Percentiles rank a stretch among this genome's conserved stretches.
Conservation (phyloP, 177 flowering plant genomes). For the Telopea speciosissima region DNA sequence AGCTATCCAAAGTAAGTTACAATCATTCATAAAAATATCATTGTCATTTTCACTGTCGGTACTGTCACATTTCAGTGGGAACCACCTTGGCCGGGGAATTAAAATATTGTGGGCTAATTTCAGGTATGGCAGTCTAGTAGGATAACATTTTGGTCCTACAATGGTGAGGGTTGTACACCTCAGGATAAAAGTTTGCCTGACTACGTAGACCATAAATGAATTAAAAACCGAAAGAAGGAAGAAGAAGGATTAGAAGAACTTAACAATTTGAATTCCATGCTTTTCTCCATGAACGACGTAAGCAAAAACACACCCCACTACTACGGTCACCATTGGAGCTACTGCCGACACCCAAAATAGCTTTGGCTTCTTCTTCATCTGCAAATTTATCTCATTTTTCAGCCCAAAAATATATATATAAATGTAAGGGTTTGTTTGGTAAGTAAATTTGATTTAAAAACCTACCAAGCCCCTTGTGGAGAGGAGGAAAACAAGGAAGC, state of each 20-base stretch:
- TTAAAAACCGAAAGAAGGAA: neutral
- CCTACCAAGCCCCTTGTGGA: slow-evolving; percentile 50
- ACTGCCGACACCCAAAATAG: slow-evolving; percentile 79
- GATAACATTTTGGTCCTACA: no score
- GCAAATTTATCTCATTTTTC: slow-evolving; percentile 14
- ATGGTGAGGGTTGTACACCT: no score
- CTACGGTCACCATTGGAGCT: slow-evolving; percentile 53
- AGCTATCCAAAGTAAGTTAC: no score
- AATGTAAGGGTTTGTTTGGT: neutral
- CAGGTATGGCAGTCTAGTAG: no score
- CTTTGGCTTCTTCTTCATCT: slow-evolving; percentile 51
- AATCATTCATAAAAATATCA: no score
- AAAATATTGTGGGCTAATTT: no score
- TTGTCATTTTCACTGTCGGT: no score
- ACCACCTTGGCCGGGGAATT: no score
- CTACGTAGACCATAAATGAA: no score
- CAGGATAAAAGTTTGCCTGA: no score
- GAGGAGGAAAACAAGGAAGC: slow-evolving; percentile 53
- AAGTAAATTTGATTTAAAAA: slow-evolving; percentile 26
- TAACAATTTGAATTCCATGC: slow-evolving; percentile 61
- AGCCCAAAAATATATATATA: neutral
- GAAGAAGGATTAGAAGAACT: slow-evolving; percentile 13
- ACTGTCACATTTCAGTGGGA: no score
- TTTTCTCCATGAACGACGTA: slow-evolving; percentile 48
- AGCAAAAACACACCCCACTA: slow-evolving; percentile 51